Base-by-base conservation (phyloP, 345 rosid genomes). In the Eucalyptus virginea region DNA sequence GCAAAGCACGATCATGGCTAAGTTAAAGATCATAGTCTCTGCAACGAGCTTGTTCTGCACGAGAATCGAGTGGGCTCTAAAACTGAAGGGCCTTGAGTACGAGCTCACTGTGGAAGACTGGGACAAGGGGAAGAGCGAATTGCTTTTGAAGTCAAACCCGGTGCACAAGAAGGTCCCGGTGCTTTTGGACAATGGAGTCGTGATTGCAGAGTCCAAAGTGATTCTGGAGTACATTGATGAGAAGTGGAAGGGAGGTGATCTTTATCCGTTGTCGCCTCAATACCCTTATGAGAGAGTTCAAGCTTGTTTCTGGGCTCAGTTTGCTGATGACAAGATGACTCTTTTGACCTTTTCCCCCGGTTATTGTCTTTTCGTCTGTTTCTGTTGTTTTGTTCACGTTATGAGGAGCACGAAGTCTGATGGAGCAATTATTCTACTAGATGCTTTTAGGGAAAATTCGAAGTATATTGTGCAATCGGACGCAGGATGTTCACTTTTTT, bases 261-360 rank as follows among this genome's bases (percentile, higher is more conserved):
- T 18, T 34, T 67, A 40, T 48, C 89, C 90, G 40, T 88, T 91
- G 88, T 47, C 91, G 58, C 89, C 92, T 65, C 83, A 37, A 62
- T 87, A 93, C 88, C 91, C 93, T 13, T 81, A 62, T 28, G 86
- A 90, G 67, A 89, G 62, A 91, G 92, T 92, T 86, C 87, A 67
- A 51, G 91, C 91, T 77, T 90, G 91, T 16, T 91, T 93, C 49
- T 91, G 91, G 93, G 93, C 93, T 4, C 87, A 90, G 40, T 91
- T 91, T 58, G 88, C 88, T 3, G 91, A 93, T 42, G 94, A 91
- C 28, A 93, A 93, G 94, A 93, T 90, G 19, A 51, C 32, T 49
- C 26, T 47, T 72, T n/a, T 87, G 80, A n/a, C 21, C 8, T 32
- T 18, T 19, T 24, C 60, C 30, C 28, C 45, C 3, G 5, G 34